Evolutionary conservation across 352 stramenopile species (phyloP), one percentile per base, ranked within the genome.

Genomic region (Phytophthora aleatoria): DNA sequence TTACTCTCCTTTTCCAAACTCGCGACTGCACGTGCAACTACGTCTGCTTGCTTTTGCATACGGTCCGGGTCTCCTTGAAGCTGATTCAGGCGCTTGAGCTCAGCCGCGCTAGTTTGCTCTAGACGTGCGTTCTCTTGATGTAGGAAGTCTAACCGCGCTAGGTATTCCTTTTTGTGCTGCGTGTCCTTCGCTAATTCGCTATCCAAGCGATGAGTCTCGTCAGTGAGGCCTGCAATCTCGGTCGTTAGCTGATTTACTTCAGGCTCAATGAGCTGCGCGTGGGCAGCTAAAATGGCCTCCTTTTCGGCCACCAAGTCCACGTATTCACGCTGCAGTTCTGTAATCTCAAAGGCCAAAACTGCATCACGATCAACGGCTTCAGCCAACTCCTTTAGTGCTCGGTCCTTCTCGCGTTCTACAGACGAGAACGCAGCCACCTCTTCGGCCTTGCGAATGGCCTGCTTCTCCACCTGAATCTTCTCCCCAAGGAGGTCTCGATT

Each of bases 401-500:
- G 79, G 2, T 95, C 89, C 51, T 92, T 90, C 10, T 94, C 83
- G 30, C 90, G 90, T 44, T 96, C 85, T 5, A 96, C 67, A 1
- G 76, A 84, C 26, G 81, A 75, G 56, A 90, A 86, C 16, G 81
- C 77, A 16, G 85, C 79, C 28, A 94, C 76, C 50, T 95, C 83
- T 63, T 95, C 85, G 4, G 85, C 76, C 49, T 92, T 94, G 28
- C 84, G 87, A 50, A 95, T 95, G 48, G 80, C 78, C 67, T 95
- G 84, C 76, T 96, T 94, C 64, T 95, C 88, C 24, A 92, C 78
- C 26, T 79, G 73, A 74, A 96, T 96, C 67, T 95, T 94, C 63
- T 96, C 82, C 10, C 68, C 81, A 20, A 97, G 69, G 15, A 97
- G 72, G 33, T 95, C 87, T 59, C 77, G 85, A 67, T 95, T 95